Conservation (phyloP, 2,329 filamentous ascomycete genomes). For the Corynespora cassiicola region DNA sequence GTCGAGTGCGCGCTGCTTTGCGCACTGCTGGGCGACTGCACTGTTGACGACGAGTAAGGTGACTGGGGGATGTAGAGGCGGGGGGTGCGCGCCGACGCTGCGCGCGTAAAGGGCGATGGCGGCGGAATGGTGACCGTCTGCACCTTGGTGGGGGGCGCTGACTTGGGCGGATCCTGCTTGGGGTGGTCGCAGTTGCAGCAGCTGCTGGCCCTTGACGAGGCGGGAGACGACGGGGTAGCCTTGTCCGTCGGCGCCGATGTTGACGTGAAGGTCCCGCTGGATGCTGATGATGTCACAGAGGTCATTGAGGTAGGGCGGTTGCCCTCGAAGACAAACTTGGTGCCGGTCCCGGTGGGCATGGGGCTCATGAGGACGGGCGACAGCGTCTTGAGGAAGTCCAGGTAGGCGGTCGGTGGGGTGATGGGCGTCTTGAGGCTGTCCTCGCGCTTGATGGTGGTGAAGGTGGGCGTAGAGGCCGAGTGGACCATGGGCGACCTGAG, state of each 20-base stretch:
- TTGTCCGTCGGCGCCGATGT: constrained; percentile 42
- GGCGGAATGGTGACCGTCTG: constrained; percentile 66
- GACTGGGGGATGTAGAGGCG: constrained; percentile 79
- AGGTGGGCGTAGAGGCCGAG: constrained; percentile 52
- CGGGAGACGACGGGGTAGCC: constrained; percentile 28
- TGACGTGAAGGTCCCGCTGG: constrained; percentile 43
- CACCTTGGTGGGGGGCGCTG: constrained; percentile 51
- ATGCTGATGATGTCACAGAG: constrained; percentile 45
- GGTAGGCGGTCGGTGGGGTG: constrained; percentile 86
- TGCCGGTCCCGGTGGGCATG: constrained; percentile 63
- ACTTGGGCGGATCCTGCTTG: constrained; percentile 47
- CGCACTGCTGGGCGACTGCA: constrained; percentile 72
- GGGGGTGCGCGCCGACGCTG: constrained; percentile 65
- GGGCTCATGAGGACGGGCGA: constrained; percentile 74
- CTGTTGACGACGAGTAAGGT: constrained; percentile 68
- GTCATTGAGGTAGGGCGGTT: constrained; percentile 42
- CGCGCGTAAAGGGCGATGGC: constrained; percentile 69
- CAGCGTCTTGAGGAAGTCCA: constrained; percentile 89
- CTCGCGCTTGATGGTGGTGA: constrained; percentile 68
- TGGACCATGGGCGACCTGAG: constrained; percentile 69
- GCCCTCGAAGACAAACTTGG: constrained; percentile 56
- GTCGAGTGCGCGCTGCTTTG: constrained; percentile 48
- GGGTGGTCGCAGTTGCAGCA: constrained; percentile 43
- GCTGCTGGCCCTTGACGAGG: constrained; percentile 46
- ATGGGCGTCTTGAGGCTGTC: constrained; percentile 80